phyloP scores from a whole-genome alignment of 306 rosid species.

The Phaseolus lunatus region DNA sequence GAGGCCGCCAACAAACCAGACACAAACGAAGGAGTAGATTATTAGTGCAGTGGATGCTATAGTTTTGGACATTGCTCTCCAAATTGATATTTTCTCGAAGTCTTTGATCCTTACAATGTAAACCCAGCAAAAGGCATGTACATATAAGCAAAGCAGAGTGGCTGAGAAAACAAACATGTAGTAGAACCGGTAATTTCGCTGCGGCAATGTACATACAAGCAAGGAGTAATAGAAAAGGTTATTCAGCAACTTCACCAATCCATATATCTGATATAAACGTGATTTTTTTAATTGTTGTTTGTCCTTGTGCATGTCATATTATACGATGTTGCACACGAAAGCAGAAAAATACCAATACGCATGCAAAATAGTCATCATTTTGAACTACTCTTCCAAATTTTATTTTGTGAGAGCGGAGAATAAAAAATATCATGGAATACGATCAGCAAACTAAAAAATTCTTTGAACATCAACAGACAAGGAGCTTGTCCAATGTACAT shows the following conservation, averaged over 20 bases:
- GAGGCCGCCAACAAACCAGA: constrained; percentile 86
- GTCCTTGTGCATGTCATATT: constrained; percentile 14
- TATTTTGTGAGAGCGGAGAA: neutral
- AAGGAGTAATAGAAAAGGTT: constrained; percentile 4
- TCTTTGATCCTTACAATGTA: constrained; percentile 65
- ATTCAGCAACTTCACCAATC: constrained; percentile 34
- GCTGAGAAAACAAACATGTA: constrained; percentile 67
- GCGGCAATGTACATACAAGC: constrained; percentile 48
- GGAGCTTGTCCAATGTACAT: neutral
- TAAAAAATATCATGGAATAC: constrained; percentile 1
- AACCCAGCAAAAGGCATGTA: constrained; percentile 85
- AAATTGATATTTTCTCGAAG: constrained; percentile 57
- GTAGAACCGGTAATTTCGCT: constrained; percentile 83
- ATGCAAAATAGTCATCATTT: neutral
- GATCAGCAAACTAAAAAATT: neutral
- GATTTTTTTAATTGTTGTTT: constrained; percentile 5
- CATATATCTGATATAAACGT: constrained; percentile 23
- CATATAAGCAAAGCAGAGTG: constrained; percentile 68
- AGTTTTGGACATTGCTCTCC: constrained; percentile 76
- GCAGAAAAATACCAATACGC: neutral
- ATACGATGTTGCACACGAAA: neutral
- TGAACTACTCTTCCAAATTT: neutral
- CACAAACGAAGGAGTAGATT: constrained; percentile 59
- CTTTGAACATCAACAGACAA: neutral
- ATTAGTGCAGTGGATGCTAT: constrained; percentile 72